Conservation (phyloP, 139 green algal species). For the Auxenochlorella pyrenoidosa region DNA sequence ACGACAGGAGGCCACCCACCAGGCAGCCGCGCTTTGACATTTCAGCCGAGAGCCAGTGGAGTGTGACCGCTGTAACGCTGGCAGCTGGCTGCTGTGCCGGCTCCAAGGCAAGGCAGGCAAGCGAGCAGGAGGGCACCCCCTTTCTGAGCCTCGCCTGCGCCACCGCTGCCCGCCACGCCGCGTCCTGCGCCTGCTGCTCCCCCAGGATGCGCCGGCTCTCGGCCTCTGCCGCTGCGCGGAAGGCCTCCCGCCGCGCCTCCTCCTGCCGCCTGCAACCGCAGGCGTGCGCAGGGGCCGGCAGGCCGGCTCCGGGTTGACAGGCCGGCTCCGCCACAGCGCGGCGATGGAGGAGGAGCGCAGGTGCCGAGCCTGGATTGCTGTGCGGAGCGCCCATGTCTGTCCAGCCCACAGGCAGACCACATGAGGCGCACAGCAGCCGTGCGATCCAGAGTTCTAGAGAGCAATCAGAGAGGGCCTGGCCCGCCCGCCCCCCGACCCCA, state of each 20-base stretch:
- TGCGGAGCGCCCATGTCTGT: too few species aligned
- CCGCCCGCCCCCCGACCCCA: not conserved
- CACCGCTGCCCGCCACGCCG: conserved; percentile 59
- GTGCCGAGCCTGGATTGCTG: too few species aligned
- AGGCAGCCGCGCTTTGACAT: too few species aligned
- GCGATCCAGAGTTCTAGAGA: not conserved
- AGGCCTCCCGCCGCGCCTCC: conserved; percentile 16
- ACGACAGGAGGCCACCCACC: too few species aligned
- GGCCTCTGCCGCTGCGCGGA: conserved; percentile 24
- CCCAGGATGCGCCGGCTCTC: conserved; percentile 52
- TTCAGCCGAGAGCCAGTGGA: too few species aligned
- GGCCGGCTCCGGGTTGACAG: too few species aligned
- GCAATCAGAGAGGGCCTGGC: not conserved
- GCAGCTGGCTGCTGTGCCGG: not conserved
- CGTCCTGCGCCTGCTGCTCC: conserved; percentile 54
- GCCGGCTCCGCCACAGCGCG: too few species aligned
- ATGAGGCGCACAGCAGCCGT: too few species aligned
- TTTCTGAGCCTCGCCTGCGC: not conserved
- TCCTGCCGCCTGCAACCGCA: not conserved
- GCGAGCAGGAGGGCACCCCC: not conserved
- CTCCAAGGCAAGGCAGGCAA: not conserved
- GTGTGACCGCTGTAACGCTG: not conserved
- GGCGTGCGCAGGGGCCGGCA: too few species aligned
- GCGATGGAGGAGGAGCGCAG: too few species aligned
- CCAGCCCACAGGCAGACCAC: too few species aligned